Evolutionary conservation across 1,284 basidiomycete species (phyloP).

Genomic region (Hemileia vastatrix): DNA sequence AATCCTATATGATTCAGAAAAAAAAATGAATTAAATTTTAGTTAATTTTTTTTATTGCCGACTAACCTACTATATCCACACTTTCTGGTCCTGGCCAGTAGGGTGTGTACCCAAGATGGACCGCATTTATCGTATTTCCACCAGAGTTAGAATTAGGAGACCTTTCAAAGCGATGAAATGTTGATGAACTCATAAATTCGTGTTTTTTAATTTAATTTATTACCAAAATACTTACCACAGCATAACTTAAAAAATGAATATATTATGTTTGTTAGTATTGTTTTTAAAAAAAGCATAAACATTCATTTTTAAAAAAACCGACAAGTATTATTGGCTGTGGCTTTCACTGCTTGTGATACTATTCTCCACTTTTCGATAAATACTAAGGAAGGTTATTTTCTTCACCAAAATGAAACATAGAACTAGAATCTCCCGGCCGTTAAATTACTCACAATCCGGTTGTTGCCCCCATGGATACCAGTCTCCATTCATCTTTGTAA

Average conservation of each 20-base stretch:
- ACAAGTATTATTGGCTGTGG: slow-evolving; percentile 12
- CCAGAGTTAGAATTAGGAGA: slow-evolving; percentile 16
- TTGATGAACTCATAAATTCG: neutral
- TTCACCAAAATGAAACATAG: neutral
- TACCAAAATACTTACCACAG: too few relatives aligned
- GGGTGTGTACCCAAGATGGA: slow-evolving; percentile 11
- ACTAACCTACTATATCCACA: slow-evolving; percentile 17
- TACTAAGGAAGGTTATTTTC: neutral
- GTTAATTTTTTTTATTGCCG: too few relatives aligned
- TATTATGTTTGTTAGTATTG: too few relatives aligned
- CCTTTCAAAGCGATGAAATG: slow-evolving; percentile 20
- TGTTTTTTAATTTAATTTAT: too few relatives aligned
- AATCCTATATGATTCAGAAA: slow-evolving; percentile 1
- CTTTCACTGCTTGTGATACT: slow-evolving; percentile 9
- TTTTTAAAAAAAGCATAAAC: too few relatives aligned
- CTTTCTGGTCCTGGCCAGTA: slow-evolving; percentile 19
- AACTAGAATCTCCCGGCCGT: too few relatives aligned
- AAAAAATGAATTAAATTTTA: neutral
- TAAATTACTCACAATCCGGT: slow-evolving; percentile 4
- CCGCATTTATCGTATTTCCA: neutral
- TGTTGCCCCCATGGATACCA: slow-evolving; percentile 20
- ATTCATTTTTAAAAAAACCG: too few relatives aligned
- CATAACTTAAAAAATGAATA: too few relatives aligned
- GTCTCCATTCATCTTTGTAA: slow-evolving; percentile 19
- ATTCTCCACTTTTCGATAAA: slow-evolving; percentile 18